Evolutionary conservation across 2,329 filamentous ascomycete genomes (phyloP), one percentile per base, ranked within the genome.

Genomic region (Sordariomycetes sp.): DNA sequence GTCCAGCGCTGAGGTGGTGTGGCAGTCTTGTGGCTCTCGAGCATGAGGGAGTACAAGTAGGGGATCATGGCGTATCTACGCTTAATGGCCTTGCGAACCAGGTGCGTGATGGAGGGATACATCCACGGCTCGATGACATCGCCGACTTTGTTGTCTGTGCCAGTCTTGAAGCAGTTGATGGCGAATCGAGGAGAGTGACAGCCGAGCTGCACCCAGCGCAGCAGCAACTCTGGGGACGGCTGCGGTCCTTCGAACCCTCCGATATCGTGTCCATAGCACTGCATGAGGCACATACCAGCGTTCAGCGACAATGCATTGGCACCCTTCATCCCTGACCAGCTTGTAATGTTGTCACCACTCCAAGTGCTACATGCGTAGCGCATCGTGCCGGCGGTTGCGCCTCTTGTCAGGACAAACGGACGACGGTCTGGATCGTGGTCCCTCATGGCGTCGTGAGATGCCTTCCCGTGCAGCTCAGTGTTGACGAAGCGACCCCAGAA

Each of bases 111-210:
- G 23, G 78, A 70, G 0, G 79, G 76, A 46, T 85, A 82, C 78
- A 85, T 84, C 78, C 79, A 86, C 0, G 81, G 81, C 57, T 85
- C 80, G 38, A 86, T 86, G 1, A 86, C 79, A 23, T 82, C 80
- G 7, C 81, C 81, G 17, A 82, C 66, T 0, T 64, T 63, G 45
- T 78, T 84, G 53, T 85, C 75, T 1, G 70, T 60, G 0, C 72
- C 67, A 0, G 82, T 86, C 58, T 86, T 86, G 70, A 80, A 85
- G 54, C 81, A 86, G 54, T 86, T 86, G 60, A 85, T 85, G 9
- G 81, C 77, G 45, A 86, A 85, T 0, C 81, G 74, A 1, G 76
- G 70, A 2, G 78, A 80, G 56, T 84, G 72, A 39, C 77, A 72
- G 6, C 80, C 82, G 3, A 82, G 66, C 47, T 86, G 82, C 10